Percentiles rank a stretch among this genome's conserved stretches.
Evolutionary conservation across 1,284 basidiomycete genomes (phyloP).

Genomic region (Rhizoctonia solani): DNA sequence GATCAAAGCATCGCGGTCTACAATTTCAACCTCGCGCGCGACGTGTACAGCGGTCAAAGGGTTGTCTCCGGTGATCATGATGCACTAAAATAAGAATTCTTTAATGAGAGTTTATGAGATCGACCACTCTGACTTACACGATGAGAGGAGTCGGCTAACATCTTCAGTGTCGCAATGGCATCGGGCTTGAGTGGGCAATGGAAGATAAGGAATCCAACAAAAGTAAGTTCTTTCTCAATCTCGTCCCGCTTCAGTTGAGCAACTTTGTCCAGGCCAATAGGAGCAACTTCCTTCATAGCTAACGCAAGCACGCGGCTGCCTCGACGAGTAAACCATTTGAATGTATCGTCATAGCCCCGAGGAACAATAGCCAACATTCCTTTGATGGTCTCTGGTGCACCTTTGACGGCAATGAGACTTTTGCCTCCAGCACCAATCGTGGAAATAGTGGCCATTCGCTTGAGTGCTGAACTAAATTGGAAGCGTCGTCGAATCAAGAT

Average conservation of each 20-base stretch:
- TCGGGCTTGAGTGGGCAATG: constrained; percentile 95
- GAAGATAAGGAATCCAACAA: constrained; percentile 94
- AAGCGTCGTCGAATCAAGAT: constrained; percentile 84
- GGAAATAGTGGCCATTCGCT: constrained; percentile 93
- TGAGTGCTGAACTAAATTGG: constrained; percentile 94
- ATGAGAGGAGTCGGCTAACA: constrained; percentile 93
- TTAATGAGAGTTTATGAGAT: constrained; percentile 28
- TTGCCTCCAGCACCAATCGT: constrained; percentile 59
- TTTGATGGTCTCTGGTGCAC: constrained; percentile 93
- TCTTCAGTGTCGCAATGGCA: constrained; percentile 84
- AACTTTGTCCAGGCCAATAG: constrained; percentile 71
- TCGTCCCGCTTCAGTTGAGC: constrained; percentile 79
- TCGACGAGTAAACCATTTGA: constrained; percentile 88
- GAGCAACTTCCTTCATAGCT: constrained; percentile 79
- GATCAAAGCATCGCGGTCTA: constrained; percentile 90
- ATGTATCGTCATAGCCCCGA: constrained; percentile 84
- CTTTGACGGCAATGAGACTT: constrained; percentile 74
- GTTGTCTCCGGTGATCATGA: constrained; percentile 98
- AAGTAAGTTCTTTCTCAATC: constrained; percentile 76
- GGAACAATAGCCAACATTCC: constrained; percentile 78
- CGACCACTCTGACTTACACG: constrained; percentile 60
- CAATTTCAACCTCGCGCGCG: constrained; percentile 91
- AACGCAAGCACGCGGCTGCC: constrained; percentile 91
- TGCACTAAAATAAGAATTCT: constrained; percentile 59
- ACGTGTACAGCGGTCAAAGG: constrained; percentile 94